Conservation (phyloP, 1,284 basidiomycete genomes). For the Leccinum brunneo-olivaceum region DNA sequence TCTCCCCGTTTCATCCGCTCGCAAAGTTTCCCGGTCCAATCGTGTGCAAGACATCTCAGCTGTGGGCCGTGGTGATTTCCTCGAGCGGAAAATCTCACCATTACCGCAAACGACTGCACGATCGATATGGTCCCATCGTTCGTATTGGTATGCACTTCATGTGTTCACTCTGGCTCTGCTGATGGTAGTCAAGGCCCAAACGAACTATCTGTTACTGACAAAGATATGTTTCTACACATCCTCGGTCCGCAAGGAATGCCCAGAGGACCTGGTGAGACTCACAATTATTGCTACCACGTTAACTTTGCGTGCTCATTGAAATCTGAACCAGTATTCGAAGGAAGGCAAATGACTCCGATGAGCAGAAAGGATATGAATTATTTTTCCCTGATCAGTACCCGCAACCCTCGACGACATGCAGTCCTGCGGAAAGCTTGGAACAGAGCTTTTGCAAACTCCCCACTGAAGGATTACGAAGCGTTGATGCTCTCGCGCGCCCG, state of each 20-base stretch:
- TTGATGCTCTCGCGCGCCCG: too few species aligned
- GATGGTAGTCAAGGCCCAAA: constrained; percentile 21
- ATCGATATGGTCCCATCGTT: constrained; percentile 25
- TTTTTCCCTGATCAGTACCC: constrained; percentile 28
- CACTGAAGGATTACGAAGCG: constrained; percentile 35
- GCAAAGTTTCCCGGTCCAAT: constrained; percentile 31
- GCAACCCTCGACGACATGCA: constrained; percentile 33
- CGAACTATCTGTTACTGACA: constrained; percentile 23
- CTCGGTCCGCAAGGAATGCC: too few species aligned
- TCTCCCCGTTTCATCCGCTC: constrained; percentile 32
- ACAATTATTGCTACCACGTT: too few species aligned
- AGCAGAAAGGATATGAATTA: constrained; percentile 8
- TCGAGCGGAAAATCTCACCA: constrained; percentile 17
- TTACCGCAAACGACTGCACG: constrained; percentile 22
- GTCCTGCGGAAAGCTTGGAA: constrained; percentile 36
- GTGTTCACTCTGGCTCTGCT: constrained; percentile 2
- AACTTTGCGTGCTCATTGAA: too few species aligned
- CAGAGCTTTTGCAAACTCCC: constrained; percentile 33
- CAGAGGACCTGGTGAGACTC: constrained; percentile 25
- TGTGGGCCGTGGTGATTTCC: constrained; percentile 16
- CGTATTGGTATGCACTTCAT: too few species aligned
- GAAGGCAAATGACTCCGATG: constrained; percentile 14
- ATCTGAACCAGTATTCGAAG: too few species aligned
- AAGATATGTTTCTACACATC: too few species aligned
- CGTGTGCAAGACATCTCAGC: constrained; percentile 22